These are phyloP conservation scores for Plicaturopsis crispa DNA, from an alignment of 768 basidiomycete genomes.

Conservation along the genomic window DNA sequence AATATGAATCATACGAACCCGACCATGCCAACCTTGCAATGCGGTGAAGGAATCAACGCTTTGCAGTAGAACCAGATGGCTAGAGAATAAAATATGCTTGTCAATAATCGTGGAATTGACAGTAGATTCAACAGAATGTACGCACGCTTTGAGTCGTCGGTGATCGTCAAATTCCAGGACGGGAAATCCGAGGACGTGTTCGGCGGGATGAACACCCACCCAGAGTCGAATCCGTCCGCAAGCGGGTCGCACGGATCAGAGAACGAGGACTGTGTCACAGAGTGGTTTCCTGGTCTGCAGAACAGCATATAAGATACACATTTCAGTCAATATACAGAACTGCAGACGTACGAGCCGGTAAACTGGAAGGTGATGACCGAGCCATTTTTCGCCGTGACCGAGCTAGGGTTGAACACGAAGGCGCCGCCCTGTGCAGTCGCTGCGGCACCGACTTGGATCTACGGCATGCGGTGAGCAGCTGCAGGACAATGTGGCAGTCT, in stretches of 20 bases:
- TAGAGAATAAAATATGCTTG: constrained; percentile 6
- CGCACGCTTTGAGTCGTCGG: constrained; percentile 37
- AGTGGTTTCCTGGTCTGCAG: constrained; percentile 42
- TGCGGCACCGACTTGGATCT: constrained; percentile 31
- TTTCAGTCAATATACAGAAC: not conserved
- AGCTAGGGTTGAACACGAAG: constrained; percentile 39
- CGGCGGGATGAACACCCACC: constrained; percentile 34
- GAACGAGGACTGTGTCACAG: constrained; percentile 44
- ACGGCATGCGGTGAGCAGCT: not conserved
- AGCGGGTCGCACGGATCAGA: constrained; percentile 35
- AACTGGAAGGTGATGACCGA: constrained; percentile 44
- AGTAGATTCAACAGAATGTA: not conserved
- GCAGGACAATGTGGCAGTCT: not conserved
- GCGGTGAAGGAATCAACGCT: constrained; percentile 28
- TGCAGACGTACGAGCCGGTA: constrained; percentile 29
- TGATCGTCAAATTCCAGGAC: constrained; percentile 44
- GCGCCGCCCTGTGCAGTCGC: constrained; percentile 22
- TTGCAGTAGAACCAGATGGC: constrained; percentile 60
- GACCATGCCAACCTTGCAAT: constrained; percentile 33
- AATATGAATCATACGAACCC: constrained; percentile 13
- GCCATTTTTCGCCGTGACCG: constrained; percentile 33
- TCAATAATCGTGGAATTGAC: not conserved
- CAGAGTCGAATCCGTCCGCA: constrained; percentile 47
- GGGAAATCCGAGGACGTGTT: constrained; percentile 20
- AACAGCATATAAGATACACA: not conserved